Percentiles rank a stretch among this genome's conserved stretches.
Conservation (phyloP, 306 rosid species). For the Potentilla sterilis region DNA sequence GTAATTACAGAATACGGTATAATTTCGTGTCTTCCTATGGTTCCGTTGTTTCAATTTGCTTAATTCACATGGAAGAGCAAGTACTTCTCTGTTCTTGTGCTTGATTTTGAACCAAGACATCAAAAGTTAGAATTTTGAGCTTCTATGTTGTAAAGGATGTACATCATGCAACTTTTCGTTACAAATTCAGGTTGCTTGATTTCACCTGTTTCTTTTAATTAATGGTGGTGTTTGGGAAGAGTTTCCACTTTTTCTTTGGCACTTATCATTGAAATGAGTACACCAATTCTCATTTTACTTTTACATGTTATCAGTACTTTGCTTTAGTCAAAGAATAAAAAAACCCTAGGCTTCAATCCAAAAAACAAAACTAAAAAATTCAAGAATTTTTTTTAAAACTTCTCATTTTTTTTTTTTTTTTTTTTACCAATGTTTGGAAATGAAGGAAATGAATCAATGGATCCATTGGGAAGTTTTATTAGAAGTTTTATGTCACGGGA, state of each 20-base stretch:
- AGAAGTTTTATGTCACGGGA: too few species aligned
- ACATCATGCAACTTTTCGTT: neutral
- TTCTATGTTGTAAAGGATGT: neutral
- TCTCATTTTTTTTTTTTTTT: too few species aligned
- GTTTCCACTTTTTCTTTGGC: neutral
- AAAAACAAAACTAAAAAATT: too few species aligned
- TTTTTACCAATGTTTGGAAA: too few species aligned
- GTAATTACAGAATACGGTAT: slow-evolving; percentile 12
- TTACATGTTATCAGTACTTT: too few species aligned
- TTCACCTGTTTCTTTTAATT: neutral
- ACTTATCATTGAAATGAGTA: neutral
- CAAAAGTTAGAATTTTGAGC: neutral
- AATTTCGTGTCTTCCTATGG: neutral
- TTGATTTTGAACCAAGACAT: neutral
- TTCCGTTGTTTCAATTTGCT: neutral
- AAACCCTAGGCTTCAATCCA: too few species aligned
- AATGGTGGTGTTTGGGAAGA: neutral
- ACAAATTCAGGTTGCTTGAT: neutral
- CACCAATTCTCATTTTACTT: too few species aligned
- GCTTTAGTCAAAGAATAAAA: too few species aligned
- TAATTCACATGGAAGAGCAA: neutral
- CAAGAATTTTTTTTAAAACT: too few species aligned
- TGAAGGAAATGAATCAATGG: too few species aligned
- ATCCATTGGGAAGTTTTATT: too few species aligned
- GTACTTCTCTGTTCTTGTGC: neutral